A percentile compares a stretch with the other conserved stretches of the same genome.
phyloP scores from a whole-genome alignment of 2,329 filamentous ascomycete genomes.

The Diplodia seriata region DNA sequence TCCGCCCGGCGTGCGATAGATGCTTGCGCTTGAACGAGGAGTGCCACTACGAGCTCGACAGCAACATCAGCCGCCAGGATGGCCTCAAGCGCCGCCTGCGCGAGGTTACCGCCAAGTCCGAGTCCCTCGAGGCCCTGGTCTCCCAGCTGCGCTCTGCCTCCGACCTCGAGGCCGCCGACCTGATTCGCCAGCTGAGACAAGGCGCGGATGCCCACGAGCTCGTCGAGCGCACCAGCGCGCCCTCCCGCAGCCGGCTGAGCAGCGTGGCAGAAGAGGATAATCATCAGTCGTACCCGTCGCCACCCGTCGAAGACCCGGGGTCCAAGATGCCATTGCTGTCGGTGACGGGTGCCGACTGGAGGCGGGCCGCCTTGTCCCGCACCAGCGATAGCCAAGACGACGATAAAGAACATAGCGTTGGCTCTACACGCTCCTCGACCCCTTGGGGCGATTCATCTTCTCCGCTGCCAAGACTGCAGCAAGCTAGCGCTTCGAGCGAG shows the following conservation, averaged over 20 bases:
- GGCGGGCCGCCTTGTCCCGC: neutral
- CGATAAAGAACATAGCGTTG: neutral
- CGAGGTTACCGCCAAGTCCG: slow-evolving; percentile 26
- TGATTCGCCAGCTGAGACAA: slow-evolving; percentile 19
- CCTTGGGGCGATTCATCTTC: slow-evolving; percentile 7
- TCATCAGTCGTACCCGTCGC: slow-evolving; percentile 17
- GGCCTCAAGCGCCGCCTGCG: slow-evolving; percentile 30
- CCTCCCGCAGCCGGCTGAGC: slow-evolving; percentile 20
- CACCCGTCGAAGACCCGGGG: slow-evolving; percentile 15
- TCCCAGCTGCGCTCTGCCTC: slow-evolving; percentile 17
- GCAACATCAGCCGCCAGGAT: slow-evolving; percentile 30
- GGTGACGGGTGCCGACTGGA: slow-evolving; percentile 12
- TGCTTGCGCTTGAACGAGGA: slow-evolving; percentile 28
- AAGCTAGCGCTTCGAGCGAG: slow-evolving; percentile 2
- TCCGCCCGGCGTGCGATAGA: slow-evolving; percentile 24
- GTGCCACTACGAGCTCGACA: slow-evolving; percentile 29
- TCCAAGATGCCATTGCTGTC: slow-evolving; percentile 12
- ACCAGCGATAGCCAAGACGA: slow-evolving; percentile 7
- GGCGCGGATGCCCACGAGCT: slow-evolving; percentile 11
- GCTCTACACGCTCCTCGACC: slow-evolving; percentile 17
- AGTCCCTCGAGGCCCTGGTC: slow-evolving; percentile 27
- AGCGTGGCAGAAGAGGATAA: slow-evolving; percentile 14
- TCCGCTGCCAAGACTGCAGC: slow-evolving; percentile 18
- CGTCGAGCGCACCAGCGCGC: slow-evolving; percentile 1
- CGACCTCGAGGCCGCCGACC: slow-evolving; percentile 19